These are phyloP conservation scores for Wallemia mellicola DNA, from an alignment of 1,284 basidiomycete genomes.

Conservation along the genomic window DNA sequence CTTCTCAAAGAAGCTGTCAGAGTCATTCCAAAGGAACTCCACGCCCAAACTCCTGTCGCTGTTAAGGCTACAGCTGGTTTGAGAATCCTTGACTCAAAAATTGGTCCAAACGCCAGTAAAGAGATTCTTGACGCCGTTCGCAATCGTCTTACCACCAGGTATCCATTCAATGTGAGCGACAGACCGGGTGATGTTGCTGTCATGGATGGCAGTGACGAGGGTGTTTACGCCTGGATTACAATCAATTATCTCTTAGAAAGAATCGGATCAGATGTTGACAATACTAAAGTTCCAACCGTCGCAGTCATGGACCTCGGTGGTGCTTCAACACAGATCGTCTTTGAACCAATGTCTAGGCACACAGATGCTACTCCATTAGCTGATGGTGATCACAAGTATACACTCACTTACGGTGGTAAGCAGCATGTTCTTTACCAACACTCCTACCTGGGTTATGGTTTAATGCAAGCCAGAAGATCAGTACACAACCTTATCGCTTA, in stretches of 20 bases:
- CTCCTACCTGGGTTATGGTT: slow-evolving; percentile 81
- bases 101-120: slow-evolving; percentile 23
- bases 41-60: slow-evolving; percentile 53
- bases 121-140: slow-evolving; percentile 55
- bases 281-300: slow-evolving; percentile 23
- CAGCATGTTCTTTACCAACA: slow-evolving; percentile 62
- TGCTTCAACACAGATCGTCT: slow-evolving; percentile 91
- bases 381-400: slow-evolving; percentile 82
- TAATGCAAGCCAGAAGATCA: slow-evolving; percentile 62
- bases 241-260: slow-evolving; percentile 68
- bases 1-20: slow-evolving; percentile 50
- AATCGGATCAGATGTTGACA: slow-evolving; percentile 24
- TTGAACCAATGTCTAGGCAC: slow-evolving; percentile 38
- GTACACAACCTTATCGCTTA: slow-evolving; percentile 76
- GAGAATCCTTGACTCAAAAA: slow-evolving; percentile 30
- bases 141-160: slow-evolving; percentile 28
- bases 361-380: slow-evolving; percentile 23
- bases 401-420: slow-evolving; percentile 40
- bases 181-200: slow-evolving; percentile 37
- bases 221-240: slow-evolving; percentile 94
- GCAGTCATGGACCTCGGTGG: slow-evolving; percentile 91
- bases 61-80: slow-evolving; percentile 91
- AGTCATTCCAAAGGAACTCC: slow-evolving; percentile 38
- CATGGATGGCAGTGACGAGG: slow-evolving; percentile 93
- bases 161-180: slow-evolving; percentile 38